Evolutionary conservation across 768 basidiomycete genomes (phyloP).

Genomic region (Trametes elegans): DNA sequence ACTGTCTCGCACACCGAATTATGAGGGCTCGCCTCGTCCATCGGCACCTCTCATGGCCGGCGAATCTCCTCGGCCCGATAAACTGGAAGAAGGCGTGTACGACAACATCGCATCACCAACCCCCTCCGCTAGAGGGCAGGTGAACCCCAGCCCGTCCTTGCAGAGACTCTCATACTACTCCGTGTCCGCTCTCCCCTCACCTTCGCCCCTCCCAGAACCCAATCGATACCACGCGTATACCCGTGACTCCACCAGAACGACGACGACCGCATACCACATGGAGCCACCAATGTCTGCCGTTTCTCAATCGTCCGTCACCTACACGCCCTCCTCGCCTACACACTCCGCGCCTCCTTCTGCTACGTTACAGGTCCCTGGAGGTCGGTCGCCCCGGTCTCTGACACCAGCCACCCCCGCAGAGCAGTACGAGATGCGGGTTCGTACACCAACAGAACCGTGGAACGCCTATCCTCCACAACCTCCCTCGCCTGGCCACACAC

Average conservation of each 20-base stretch:
- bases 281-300: constrained; percentile 29
- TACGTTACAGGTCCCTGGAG: constrained; percentile 18
- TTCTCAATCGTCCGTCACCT: constrained; percentile 12
- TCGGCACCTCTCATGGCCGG: constrained; percentile 17
- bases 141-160: constrained; percentile 13
- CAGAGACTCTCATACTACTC: constrained; percentile 57
- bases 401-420: constrained; percentile 20
- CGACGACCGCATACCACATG: constrained; percentile 8
- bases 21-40: constrained; percentile 22
- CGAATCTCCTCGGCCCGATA: constrained; percentile 10
- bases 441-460: constrained; percentile 26
- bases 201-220: constrained; percentile 55
- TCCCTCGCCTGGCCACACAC: constrained; percentile 6
- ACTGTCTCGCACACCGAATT: constrained; percentile 9
- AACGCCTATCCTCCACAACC: background rate
- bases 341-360: constrained; percentile 20
- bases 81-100: constrained; percentile 4
- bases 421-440: constrained; percentile 40
- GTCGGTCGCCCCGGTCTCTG: constrained; percentile 37
- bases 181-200: constrained; percentile 43
- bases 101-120: constrained; percentile 3
- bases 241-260: constrained; percentile 16
- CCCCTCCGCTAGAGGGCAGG: background rate
- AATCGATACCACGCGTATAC: constrained; percentile 31
- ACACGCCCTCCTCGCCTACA: constrained; percentile 11